Evolutionary conservation across 148 eudicot species (phyloP), one percentile per base, ranked within the genome.

Genomic region (Diospyros lotus): DNA sequence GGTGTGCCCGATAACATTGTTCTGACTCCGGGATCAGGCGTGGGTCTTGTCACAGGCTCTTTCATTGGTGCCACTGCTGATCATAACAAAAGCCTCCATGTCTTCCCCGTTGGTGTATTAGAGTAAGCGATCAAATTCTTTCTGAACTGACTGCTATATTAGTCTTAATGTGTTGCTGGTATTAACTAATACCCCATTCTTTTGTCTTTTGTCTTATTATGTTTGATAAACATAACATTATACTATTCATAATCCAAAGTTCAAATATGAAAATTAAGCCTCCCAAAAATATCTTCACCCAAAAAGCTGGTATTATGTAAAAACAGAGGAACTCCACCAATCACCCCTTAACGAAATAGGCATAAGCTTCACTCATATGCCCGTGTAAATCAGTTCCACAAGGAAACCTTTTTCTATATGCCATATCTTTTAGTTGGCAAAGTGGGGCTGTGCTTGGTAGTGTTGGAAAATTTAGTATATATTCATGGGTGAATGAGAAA

Each of bases 1-100:
- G 93, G 95, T 40, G 93, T 94, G 64, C 91, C 94, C 0, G 97
- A 90, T 64, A 91, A 91, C 81, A 88, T 93, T 62, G 75, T 88
- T 41, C 72, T 93, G 79, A 88, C 94, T 46, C 91, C 93, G 0
- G 93, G 88, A 10, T 81, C 92, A 1, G 90, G 91, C 5, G 79
- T 55, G 42, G 96, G 93, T 54, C 85, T 87, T 52, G 75, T 83
- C 9, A 76, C 82, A 3, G 98, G 97, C 44, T 88, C 93, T 50
- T 93, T 93, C 54, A 78, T 93, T 14, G 98, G 98, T 43, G 97
- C 97, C 71, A 79, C 90, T 0, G 85, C 91, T 73, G 79, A 86
- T 2, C 18, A 82, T 58, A 81, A 84, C 86, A 89, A 89, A 82
- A 84, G 96, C 78, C 85, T 85, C 73, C 98, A 94, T 78, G 88